Conservation (phyloP, 345 rosid genomes). For the Punica granatum region DNA sequence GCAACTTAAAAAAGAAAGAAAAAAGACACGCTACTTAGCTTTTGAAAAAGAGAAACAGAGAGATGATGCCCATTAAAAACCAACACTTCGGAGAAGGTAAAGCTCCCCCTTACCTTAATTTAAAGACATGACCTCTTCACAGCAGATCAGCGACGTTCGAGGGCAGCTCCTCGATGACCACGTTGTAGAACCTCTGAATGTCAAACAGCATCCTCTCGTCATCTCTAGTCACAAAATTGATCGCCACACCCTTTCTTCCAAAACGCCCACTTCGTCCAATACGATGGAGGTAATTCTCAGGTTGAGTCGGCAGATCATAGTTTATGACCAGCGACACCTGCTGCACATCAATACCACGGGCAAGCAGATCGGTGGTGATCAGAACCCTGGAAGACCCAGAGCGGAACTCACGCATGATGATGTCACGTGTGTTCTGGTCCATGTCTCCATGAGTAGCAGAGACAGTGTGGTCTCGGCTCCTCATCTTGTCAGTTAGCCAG, state of each 20-base stretch:
- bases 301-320: slow-evolving; percentile 48
- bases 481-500: slow-evolving; percentile 85
- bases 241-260: slow-evolving; percentile 48
- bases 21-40: background rate
- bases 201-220: slow-evolving; percentile 41
- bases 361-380: slow-evolving; percentile 42
- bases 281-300: slow-evolving; percentile 47
- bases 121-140: slow-evolving; percentile 11
- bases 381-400: slow-evolving; percentile 49
- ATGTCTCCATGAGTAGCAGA: slow-evolving; percentile 86
- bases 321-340: slow-evolving; percentile 47
- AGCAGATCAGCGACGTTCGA: slow-evolving; percentile 44
- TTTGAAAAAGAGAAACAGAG: background rate
- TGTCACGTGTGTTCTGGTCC: slow-evolving; percentile 48
- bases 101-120: background rate
- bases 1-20: background rate
- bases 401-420: slow-evolving; percentile 44
- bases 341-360: slow-evolving; percentile 49
- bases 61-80: background rate
- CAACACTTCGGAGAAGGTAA: background rate
- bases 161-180: slow-evolving; percentile 45
- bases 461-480: slow-evolving; percentile 81
- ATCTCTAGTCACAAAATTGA: slow-evolving; percentile 35
- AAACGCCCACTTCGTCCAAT: slow-evolving; percentile 46
- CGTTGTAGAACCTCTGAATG: slow-evolving; percentile 65